Evolutionary conservation across 306 rosid genomes (phyloP), one percentile per base, ranked within the genome.

Genomic region (Medicago lupulina): DNA sequence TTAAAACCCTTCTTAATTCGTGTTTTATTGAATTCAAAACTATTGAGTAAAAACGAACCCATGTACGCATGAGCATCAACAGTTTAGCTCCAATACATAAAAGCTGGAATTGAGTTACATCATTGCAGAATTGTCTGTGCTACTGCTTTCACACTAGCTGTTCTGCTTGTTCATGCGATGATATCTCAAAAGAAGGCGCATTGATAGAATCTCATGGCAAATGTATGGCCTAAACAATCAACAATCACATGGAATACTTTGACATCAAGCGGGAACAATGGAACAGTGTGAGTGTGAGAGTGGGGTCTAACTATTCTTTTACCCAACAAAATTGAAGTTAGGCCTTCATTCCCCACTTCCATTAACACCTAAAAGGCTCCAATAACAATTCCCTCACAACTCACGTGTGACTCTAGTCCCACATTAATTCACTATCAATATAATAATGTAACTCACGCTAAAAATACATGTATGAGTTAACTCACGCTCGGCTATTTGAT

Each of bases 321-420:
- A 18, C 39, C 83, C 78, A 50, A 7, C 77, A 21, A 50, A 44
- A 3, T 53, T 79, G 7, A 9, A 31, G 25, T 66, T 70, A 83
- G 83, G 81, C 87, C 83, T 76, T 81, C 76, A 14, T 9, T 64
- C 54, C 65, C 54, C 39, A 8, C 54, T 25, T 47, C 54, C 78
- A 59, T 39, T 74, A 39, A 68, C 83, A 58, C 75, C 80, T 63
- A 81, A 75, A 79, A 66, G 71, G 31, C 69, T 65, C 44, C 16
- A 75, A 57, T 55, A 31, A 5, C 36, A 31, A 34, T 68, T 62
- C 67, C 68, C 40, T 61, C 77, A 71, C 57, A 43, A 67, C 81
- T 83, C 95, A 76, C 90, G 90, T 84, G 86, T 87, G 88, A 57
- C 60, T 67, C 34, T 25, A 85, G 84, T 76, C 83, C 90, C 86